Evolutionary conservation across 345 rosid species (phyloP), one percentile per base, ranked within the genome.

Genomic region (Mercurialis annua): DNA sequence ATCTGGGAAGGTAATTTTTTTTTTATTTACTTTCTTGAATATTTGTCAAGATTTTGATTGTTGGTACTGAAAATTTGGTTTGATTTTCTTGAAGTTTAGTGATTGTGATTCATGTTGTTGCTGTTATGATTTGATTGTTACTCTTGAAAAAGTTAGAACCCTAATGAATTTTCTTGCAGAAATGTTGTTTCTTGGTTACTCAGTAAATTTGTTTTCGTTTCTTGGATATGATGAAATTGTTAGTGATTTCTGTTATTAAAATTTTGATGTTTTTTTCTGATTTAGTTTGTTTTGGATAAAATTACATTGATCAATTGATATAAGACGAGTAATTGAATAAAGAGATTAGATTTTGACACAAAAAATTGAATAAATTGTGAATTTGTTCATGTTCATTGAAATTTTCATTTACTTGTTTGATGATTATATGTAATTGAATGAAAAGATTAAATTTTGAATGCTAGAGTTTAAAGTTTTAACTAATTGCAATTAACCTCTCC

Each of bases 1-100:
- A 76, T 2, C 64, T 17, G 82, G 78, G 29, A 81, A 85, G 96
- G 96, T 86, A 62, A 24, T 17, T 3, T 10, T 20, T 20, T 34
- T 16, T 33, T 11, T 21, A 4, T n/a, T 7, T 15, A 51, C 8
- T 48, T 60, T 51, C 12, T 36, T 61, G 43, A 29, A 16, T 55
- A n/a, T 46, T 58, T 46, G 29, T 31, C 50, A 66, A 40, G 52
- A 12, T 66, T 53, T 42, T 53, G n/a, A 16, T 15, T 21, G 20
- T 33, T 50, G 68, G n/a, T 54, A 23, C 24, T 15, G 40, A 16
- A 29, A 27, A 16, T 51, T 12, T 6, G 7, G 4, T 55, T 66
- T 34, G 26, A 23, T 23, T 60, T 46, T 26, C 1, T 15, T 15
- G 42, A 23, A 20, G 18, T 3, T 43, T 26, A 38, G 15, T n/a